phyloP scores from a whole-genome alignment of 768 basidiomycete species.

The Naematelia aurantialba region DNA sequence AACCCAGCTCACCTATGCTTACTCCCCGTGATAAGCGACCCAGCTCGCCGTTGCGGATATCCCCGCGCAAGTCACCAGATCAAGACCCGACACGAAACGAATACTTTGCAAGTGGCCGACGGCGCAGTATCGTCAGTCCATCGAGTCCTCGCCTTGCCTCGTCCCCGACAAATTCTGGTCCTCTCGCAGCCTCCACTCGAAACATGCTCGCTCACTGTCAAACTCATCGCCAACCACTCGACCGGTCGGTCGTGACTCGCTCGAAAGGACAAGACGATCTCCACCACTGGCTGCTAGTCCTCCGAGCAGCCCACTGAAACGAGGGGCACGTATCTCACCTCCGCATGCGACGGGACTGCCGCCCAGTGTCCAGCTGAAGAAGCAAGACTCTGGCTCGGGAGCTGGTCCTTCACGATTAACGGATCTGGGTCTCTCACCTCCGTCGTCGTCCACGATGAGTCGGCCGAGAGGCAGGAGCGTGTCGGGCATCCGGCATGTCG shows the following conservation, averaged over 20 bases:
- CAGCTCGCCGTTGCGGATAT: conserved; percentile 15
- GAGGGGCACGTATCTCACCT: not conserved
- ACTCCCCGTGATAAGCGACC: conserved; percentile 2
- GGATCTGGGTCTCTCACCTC: conserved; percentile 15
- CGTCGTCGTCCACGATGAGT: conserved; percentile 11
- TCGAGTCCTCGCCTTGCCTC: no score
- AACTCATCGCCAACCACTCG: conserved; percentile 23
- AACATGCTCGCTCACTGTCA: conserved; percentile 28
- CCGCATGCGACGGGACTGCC: not conserved
- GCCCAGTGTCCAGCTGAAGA: not conserved
- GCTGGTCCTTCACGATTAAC: conserved; percentile 10
- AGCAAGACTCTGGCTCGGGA: conserved; percentile 2
- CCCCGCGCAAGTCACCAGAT: conserved; percentile 1
- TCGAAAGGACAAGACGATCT: not conserved
- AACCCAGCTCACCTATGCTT: conserved; percentile 16
- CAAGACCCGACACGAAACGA: not conserved
- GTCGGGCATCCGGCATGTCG: conserved; percentile 1
- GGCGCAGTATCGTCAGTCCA: not conserved
- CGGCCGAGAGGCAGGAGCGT: conserved; percentile 25
- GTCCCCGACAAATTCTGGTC: not conserved
- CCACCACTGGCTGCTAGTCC: conserved; percentile 10
- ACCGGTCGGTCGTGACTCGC: not conserved
- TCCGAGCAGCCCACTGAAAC: conserved; percentile 13
- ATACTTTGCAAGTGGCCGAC: not conserved
- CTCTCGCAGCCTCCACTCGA: not conserved